Conservation (phyloP, 177 flowering plant genomes). For the Vitis hybrid region DNA sequence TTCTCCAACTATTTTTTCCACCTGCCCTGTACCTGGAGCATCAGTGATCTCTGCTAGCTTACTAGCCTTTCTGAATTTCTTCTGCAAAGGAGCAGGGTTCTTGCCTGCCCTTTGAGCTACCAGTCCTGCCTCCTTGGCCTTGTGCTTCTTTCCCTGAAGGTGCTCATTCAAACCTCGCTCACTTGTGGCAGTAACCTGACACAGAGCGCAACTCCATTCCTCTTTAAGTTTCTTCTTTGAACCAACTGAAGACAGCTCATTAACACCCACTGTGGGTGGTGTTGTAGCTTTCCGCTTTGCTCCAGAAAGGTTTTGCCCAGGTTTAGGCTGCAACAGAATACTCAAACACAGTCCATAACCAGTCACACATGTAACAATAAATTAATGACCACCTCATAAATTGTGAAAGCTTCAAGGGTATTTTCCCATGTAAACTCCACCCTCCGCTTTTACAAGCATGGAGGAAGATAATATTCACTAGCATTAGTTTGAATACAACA, state of each 20-base stretch:
- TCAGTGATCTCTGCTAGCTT: not conserved
- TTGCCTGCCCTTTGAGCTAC: slow-evolving; percentile 21
- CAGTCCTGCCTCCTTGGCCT: slow-evolving; percentile 36
- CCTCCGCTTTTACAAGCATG: not conserved
- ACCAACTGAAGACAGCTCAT: slow-evolving; percentile 17
- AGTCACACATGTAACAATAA: not conserved
- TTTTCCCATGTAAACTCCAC: slow-evolving; percentile 1
- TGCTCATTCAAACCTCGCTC: slow-evolving; percentile 44
- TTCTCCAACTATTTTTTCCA: not conserved
- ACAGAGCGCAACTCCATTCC: slow-evolving; percentile 70
- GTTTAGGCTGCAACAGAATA: slow-evolving; percentile 47
- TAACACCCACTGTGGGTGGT: slow-evolving; percentile 16
- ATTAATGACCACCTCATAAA: not conserved
- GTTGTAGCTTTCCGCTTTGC: slow-evolving; percentile 39
- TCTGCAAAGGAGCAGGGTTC: slow-evolving; percentile 15
- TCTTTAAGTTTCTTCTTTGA: slow-evolving; percentile 39
- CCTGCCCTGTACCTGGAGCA: not conserved
- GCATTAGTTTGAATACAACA: not conserved
- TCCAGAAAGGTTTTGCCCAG: slow-evolving; percentile 30
- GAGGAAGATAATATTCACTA: not conserved
- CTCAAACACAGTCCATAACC: slow-evolving; percentile 11
- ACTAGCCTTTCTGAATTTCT: slow-evolving; percentile 16
- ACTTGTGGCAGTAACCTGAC: slow-evolving; percentile 54
- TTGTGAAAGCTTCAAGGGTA: not conserved
- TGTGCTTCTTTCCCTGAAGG: slow-evolving; percentile 59